A percentile compares a stretch with the other conserved stretches of the same genome.
Conservation (phyloP, 352 stramenopile genomes). For the Globisporangium mamillatum region DNA sequence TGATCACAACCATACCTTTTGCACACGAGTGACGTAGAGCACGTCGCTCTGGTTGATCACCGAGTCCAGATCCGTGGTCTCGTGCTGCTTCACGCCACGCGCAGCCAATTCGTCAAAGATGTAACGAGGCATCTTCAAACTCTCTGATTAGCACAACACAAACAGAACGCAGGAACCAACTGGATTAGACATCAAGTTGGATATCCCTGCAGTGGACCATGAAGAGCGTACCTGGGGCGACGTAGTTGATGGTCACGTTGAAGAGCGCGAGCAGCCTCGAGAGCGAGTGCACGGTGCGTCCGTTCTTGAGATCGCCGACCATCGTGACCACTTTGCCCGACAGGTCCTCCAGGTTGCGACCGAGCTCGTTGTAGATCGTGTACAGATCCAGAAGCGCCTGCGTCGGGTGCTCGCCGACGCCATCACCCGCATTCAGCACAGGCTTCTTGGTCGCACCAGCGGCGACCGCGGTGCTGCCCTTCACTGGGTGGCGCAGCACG, state of each 20-base stretch:
- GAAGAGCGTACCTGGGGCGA: conserved; percentile 57
- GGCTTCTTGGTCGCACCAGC: conserved; percentile 85
- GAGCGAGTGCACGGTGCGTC: conserved; percentile 98
- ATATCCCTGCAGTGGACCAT: neutral
- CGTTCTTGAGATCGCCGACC: conserved; percentile 98
- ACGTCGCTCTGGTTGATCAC: conserved; percentile 94
- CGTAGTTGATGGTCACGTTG: conserved; percentile 90
- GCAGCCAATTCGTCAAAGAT: conserved; percentile 70
- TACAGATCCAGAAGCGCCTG: conserved; percentile 99
- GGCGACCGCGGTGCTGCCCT: conserved; percentile 81
- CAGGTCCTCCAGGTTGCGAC: conserved; percentile 47
- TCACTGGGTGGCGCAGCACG: conserved; percentile 93
- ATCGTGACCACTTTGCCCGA: conserved; percentile 93
- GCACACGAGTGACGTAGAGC: conserved; percentile 98
- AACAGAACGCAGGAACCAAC: neutral
- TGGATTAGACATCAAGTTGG: neutral
- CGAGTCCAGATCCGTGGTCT: conserved; percentile 77
- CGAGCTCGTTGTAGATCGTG: conserved; percentile 93
- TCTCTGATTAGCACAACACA: conserved; percentile 27
- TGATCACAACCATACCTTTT: conserved; percentile 58
- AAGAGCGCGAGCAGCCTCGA: conserved; percentile 94
- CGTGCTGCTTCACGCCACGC: conserved; percentile 83
- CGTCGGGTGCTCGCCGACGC: conserved; percentile 97
- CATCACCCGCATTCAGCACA: conserved; percentile 95
- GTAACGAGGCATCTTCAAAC: conserved; percentile 81